These are phyloP conservation scores for Sugiyamaella castrensis DNA, from an alignment of 1,139 yeast species.

Conservation along the genomic window DNA sequence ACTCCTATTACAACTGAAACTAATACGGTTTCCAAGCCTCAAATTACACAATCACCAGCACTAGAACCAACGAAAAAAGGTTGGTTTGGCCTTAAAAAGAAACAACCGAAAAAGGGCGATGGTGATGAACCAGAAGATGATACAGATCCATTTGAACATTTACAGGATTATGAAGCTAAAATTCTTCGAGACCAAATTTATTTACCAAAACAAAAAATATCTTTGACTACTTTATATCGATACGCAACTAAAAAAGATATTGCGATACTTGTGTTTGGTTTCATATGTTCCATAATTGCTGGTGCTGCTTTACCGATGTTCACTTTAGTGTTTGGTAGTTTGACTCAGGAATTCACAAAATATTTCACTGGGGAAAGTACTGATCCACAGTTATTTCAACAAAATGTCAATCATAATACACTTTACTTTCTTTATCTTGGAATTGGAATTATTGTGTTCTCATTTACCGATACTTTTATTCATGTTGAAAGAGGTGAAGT, in stretches of 20 bases:
- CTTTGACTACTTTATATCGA: slow-evolving; percentile 36
- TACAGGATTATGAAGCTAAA: slow-evolving; percentile 35
- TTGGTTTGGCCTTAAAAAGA: neutral
- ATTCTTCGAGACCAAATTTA: slow-evolving; percentile 37
- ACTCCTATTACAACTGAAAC: too few relatives aligned
- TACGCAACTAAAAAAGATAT: slow-evolving; percentile 37
- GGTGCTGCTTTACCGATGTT: slow-evolving; percentile 44
- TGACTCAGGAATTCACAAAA: slow-evolving; percentile 39
- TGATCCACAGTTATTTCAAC: slow-evolving; percentile 34
- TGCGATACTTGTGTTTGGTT: slow-evolving; percentile 31
- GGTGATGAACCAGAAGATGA: neutral
- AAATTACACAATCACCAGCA: neutral
- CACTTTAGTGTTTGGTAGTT: slow-evolving; percentile 41
- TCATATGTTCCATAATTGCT: slow-evolving; percentile 34
- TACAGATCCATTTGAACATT: slow-evolving; percentile 23
- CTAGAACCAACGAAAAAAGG: slow-evolving; percentile 2
- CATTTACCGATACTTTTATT: slow-evolving; percentile 36
- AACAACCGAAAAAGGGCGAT: neutral
- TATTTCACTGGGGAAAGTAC: slow-evolving; percentile 33
- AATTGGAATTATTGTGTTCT: slow-evolving; percentile 37
- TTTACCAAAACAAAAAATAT: slow-evolving; percentile 27
- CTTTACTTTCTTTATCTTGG: slow-evolving; percentile 42
- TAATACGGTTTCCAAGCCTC: too few relatives aligned
- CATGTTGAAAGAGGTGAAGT: slow-evolving; percentile 44
- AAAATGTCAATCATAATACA: slow-evolving; percentile 35